A percentile compares a stretch with the other conserved stretches of the same genome.
Conservation (phyloP, 257 asterid genomes). For the Apocynum venetum region DNA sequence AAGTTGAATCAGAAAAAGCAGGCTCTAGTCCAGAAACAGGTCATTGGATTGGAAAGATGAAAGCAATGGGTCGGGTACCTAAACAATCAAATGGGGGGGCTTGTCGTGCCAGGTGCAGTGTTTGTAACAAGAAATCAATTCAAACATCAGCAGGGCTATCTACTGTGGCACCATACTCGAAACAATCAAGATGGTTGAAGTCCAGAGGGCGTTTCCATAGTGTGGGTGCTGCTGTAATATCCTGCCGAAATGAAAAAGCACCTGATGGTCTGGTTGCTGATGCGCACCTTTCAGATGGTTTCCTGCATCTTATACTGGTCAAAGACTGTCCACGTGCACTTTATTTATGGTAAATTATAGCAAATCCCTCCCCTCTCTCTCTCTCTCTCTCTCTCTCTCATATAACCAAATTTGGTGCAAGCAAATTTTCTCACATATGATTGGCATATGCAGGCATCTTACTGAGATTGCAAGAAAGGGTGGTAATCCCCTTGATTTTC, state of each 20-base stretch:
- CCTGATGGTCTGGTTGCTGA: conserved; percentile 97
- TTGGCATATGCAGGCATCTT: conserved; percentile 68
- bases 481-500: conserved; percentile 74
- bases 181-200: conserved; percentile 62
- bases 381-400: background rate
- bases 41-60: conserved; percentile 30
- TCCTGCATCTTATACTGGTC: conserved; percentile 71
- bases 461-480: conserved; percentile 80
- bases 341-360: conserved; percentile 55
- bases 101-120: conserved; percentile 71
- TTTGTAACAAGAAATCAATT: conserved; percentile 49
- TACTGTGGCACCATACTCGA: conserved; percentile 27
- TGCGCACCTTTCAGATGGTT: conserved; percentile 97
- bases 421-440: background rate
- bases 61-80: conserved; percentile 39
- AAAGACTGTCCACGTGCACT: conserved; percentile 85
- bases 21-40: conserved; percentile 33
- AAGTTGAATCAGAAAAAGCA: conserved; percentile 50
- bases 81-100: conserved; percentile 37
- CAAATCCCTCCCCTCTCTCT: conserved; percentile 2
- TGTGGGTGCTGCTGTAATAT: conserved; percentile 89
- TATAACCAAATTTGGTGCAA: background rate
- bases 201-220: conserved; percentile 75
- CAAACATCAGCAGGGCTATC: conserved; percentile 28
- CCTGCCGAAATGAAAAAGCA: conserved; percentile 92